phyloP scores from a whole-genome alignment of 1,284 basidiomycete genomes.

The Leccinum pallidistipes region DNA sequence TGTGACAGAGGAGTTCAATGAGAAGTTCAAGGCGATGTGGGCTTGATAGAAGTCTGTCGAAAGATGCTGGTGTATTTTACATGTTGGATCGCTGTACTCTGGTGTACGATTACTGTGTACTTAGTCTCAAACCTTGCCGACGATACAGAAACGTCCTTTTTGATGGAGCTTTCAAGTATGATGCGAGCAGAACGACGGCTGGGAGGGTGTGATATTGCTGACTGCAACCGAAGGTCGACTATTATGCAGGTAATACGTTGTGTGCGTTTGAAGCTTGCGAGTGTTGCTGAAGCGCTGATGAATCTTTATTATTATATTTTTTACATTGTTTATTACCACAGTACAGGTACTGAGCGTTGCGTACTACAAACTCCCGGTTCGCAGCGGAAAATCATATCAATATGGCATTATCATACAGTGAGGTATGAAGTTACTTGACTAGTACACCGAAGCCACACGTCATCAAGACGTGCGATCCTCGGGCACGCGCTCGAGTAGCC shows the following conservation, averaged over 20 bases:
- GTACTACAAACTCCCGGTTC: too few species aligned
- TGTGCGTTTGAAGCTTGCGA: too few species aligned
- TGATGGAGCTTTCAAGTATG: too few species aligned
- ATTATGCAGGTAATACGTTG: too few species aligned
- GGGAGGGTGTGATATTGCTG: too few species aligned
- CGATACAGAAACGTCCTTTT: too few species aligned
- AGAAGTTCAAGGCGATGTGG: slow-evolving; percentile 53
- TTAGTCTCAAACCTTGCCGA: too few species aligned
- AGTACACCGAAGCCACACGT: background rate
- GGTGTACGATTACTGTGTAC: background rate
- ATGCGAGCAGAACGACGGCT: too few species aligned
- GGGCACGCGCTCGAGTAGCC: background rate
- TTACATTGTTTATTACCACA: background rate
- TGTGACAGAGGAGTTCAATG: slow-evolving; percentile 51
- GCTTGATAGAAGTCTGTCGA: slow-evolving; percentile 32
- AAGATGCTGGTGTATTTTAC: background rate
- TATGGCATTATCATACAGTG: background rate
- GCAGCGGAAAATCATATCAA: background rate
- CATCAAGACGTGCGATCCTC: background rate
- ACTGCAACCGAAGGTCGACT: too few species aligned
- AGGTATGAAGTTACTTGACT: background rate
- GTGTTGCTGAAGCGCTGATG: too few species aligned
- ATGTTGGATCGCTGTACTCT: background rate
- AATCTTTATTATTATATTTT: background rate
- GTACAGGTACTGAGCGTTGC: background rate